These are phyloP conservation scores for Juncus inflexus DNA, from an alignment of 176 grass and related monocot species.

Conservation along the genomic window DNA sequence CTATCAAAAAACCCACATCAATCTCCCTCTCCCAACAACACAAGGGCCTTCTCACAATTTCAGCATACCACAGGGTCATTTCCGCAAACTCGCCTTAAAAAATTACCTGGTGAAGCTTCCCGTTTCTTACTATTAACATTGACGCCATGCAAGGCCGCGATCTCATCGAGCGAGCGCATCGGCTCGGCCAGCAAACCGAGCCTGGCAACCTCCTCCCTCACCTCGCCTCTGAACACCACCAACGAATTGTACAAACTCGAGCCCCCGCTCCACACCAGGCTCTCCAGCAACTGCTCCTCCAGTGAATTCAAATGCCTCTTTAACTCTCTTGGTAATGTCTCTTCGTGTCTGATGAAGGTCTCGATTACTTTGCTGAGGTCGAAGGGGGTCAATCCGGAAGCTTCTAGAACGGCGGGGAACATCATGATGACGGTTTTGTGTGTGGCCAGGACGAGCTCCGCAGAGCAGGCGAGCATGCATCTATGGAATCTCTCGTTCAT, in stretches of 20 bases:
- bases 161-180: constrained; percentile 83
- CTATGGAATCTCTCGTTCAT: constrained; percentile 87
- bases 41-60: not conserved
- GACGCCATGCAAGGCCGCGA: constrained; percentile 55
- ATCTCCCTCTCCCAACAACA: no score
- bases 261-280: constrained; percentile 83
- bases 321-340: constrained; percentile 84
- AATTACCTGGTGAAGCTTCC: constrained; percentile 51
- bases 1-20: no score
- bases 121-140: constrained; percentile 44
- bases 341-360: constrained; percentile 86
- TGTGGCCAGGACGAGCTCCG: constrained; percentile 84
- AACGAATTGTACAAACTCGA: constrained; percentile 95
- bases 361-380: constrained; percentile 98
- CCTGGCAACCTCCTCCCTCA: constrained; percentile 59
- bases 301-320: constrained; percentile 95
- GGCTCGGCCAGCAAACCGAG: constrained; percentile 82
- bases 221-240: constrained; percentile 40
- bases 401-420: constrained; percentile 88
- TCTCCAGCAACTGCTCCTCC: constrained; percentile 86
- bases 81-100: constrained; percentile 13
- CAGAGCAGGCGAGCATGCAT: constrained; percentile 90
- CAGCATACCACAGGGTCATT: not conserved
- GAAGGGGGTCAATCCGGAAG: constrained; percentile 89
- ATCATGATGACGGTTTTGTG: constrained; percentile 95